Evolutionary conservation across 768 basidiomycete genomes (phyloP), one percentile per base, ranked within the genome.

Genomic region (Mycena venus): DNA sequence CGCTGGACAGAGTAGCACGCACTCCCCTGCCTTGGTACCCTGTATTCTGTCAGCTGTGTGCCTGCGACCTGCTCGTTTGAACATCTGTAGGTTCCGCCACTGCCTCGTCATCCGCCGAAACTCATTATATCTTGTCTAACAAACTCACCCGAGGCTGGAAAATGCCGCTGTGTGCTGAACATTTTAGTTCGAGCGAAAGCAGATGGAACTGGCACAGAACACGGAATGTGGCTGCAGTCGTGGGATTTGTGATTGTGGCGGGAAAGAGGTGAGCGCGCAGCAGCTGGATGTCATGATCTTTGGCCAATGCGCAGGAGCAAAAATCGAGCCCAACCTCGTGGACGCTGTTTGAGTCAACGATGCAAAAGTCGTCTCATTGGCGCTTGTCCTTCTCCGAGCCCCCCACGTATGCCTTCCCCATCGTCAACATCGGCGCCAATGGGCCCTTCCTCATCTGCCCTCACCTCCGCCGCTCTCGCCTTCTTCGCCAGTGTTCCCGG

Each of bases 271-370:
- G 55, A 8, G 10, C 42, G 0, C 34, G 74, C 2, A 79, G 49
- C 0, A 80, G 70, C 42, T 80, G 79, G n/a, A 47, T 32, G 27
- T 65, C 63, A 17, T 56, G 56, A 2, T n/a, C 15, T 25, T 44
- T 25, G 0, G 29, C 44, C 51, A 6, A 11, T 10, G 6, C 11
- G 69, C 78, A 79, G 63, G 4, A 29, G 51, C 78, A 79, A 42
- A 75, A 78, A n/a, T 73, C 56, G 5, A 78, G 55, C 1, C n/a
- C 64, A 14, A 77, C 65, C 17, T 64, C 47, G 40, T 78, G 76
- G 11, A 78, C 36, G 7, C 76, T 66, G 29, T 77, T 70, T 14
- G 49, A 47, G 40, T 34, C 68, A 23, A 70, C 27, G 27, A 70
- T 40, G 23, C 42, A 47, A 15, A 70, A 70, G n/a, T 61, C 60